Base-by-base conservation (phyloP, 1,284 basidiomycete species). In the Puccinia polysora region DNA sequence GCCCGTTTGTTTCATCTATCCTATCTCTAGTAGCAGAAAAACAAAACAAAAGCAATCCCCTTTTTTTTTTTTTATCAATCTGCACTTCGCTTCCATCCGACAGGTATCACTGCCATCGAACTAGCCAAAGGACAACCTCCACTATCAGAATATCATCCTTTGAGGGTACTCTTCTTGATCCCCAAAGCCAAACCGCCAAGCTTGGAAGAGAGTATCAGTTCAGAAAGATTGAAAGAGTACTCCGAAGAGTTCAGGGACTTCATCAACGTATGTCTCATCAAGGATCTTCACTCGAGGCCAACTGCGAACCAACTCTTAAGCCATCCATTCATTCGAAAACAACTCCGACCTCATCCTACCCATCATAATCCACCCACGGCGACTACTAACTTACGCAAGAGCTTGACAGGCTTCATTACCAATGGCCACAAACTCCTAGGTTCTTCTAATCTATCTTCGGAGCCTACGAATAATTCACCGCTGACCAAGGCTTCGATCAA, bases 321-420 rank as follows among this genome's bases (percentile, higher is more conserved):
- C 76, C 95, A 98, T 79, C 86, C 87, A 25, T 99, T 98, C 82
- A 89, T 99, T 81, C 86, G 86, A 93, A 93, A 20, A 84, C 86
- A 70, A 88, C 18, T 10, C 8, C 58, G 38, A 8, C 4, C 23
- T 43, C 20, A 20, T 14, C 34, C 23, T 40, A 20, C 18, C 25
- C 43, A 60, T n/a, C 88, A 78, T 94, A n/a, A n/a, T n/a, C n/a
- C n/a, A n/a, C 90, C 0, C 85, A 86, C 2, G 87, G 18, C 18
- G 15, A 55, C 5, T 56, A 20, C 25, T 56, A 2, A 56, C 32
- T 56, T 56, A 32, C 25, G 32, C n/a, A 68, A 68, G 20, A 43
- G 65, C 28, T 34, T 68, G 1, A 68, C 65, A n/a, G 65, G 53
- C 20, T 58, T 68, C 53, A 68, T 68, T 43, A 43, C 25, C 18